These are phyloP conservation scores for Fomitopsis pulvina DNA, from an alignment of 768 basidiomycete species.

Conservation along the genomic window DNA sequence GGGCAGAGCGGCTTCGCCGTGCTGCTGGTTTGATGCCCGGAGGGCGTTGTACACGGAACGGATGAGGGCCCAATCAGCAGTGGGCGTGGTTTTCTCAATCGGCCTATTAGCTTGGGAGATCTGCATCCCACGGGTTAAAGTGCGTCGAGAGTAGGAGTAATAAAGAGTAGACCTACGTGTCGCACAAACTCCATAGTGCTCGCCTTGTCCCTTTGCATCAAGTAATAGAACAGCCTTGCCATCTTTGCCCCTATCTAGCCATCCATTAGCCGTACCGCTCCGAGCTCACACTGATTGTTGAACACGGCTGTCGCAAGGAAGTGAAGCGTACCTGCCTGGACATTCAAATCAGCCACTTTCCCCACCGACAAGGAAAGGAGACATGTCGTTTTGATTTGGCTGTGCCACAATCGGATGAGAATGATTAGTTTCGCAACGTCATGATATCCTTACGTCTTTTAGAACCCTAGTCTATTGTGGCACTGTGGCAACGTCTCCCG, in stretches of 20 bases:
- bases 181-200: slow-evolving; percentile 57
- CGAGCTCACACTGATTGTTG: slow-evolving; percentile 17
- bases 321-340: slow-evolving; percentile 44
- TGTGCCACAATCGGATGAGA: too few species aligned
- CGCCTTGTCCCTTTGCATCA: slow-evolving; percentile 55
- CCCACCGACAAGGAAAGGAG: too few species aligned
- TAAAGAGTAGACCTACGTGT: slow-evolving; percentile 30
- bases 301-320: slow-evolving; percentile 61
- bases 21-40: slow-evolving; percentile 22
- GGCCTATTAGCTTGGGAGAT: slow-evolving; percentile 30
- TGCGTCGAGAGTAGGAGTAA: background rate
- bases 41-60: slow-evolving; percentile 34
- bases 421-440: too few species aligned
- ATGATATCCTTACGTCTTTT: too few species aligned
- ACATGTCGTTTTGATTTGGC: too few species aligned
- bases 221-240: slow-evolving; percentile 66
- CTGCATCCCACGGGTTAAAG: slow-evolving; percentile 20
- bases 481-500: too few species aligned
- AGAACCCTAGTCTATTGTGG: too few species aligned
- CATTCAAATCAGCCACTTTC: too few species aligned
- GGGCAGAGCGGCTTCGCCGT: slow-evolving; percentile 9
- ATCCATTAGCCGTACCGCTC: background rate
- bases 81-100: slow-evolving; percentile 18
- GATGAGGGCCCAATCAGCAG: slow-evolving; percentile 39
- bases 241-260: slow-evolving; percentile 55